Base-by-base conservation (phyloP, 2,329 filamentous ascomycete genomes). In the Thelonectria blattea region DNA sequence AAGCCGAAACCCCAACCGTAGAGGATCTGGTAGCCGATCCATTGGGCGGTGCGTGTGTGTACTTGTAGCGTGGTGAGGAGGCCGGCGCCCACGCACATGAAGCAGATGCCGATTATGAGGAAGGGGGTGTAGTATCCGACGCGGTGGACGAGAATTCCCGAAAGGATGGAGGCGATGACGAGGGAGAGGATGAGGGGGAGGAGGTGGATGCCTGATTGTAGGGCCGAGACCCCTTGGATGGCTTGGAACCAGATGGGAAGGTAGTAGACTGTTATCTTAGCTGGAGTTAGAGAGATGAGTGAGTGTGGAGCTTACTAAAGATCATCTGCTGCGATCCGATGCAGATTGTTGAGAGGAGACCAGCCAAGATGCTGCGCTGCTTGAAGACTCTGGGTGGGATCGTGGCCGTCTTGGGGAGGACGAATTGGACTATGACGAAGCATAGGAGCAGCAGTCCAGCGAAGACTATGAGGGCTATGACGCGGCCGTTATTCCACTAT, bases 181-280 rank as follows among this genome's bases (percentile, higher is more conserved):
- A 72, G 65, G 10, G 71, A 64, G 8, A 74, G 59, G 6, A 74
- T 62, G 1, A 71, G 59, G 7, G 73, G 72, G 1, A 76, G 65
- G 2, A 69, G 61, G 14, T 66, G 66, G 37, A 74, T 70, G n/a
- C 73, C 73, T 0, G 71, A 71, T 3, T 71, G 42, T 1, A 74
- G 60, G 17, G 73, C 72, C 2, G 69, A 64, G 17, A 64, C 59
- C 9, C 71, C 79, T 52, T 79, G 71, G 47, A 82, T 77, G 11
- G 78, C 78, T 61, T 83, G 81, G 68, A 83, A 84, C 79, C 81
- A 85, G 56, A 84, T 75, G 11, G 82, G 80, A 5, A 84, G 71
- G 65, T 77, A 83, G 68, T 81, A 81, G 5, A 78, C 74, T 65
- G 27, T 17, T 2, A 4, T 2, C 12, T 64, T 24, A 62, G 62